Evolutionary conservation across 2,329 filamentous ascomycete species (phyloP), one percentile per base, ranked within the genome.

Genomic region (Xylariaceae sp.): DNA sequence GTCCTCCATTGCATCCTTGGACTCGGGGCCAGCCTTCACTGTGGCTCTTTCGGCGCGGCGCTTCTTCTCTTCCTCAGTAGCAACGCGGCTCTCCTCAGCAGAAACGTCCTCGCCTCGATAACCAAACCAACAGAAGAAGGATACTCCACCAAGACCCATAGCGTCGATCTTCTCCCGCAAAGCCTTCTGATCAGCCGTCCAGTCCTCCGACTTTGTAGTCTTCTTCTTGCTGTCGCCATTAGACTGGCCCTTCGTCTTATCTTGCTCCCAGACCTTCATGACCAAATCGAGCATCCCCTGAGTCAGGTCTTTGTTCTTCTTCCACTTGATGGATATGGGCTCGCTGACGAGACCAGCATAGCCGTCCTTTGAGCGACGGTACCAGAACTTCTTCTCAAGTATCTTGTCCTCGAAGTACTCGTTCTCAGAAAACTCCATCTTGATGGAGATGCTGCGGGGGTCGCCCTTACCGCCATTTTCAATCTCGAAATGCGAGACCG

Each of bases 341-440:
- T 95, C 89, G 18, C 84, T 90, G 43, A 96, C 88, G 26, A 95
- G 76, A 28, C 87, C 87, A 28, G 77, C 72, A 79, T 80, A 89
- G 57, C 78, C 75, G 59, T 83, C 77, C 61, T 74, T 77, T 45
- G 77, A 72, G 62, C 77, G 76, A 52, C 90, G 82, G 74, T 84
- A 89, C 78, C 84, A 91, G 68, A 97, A 95, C 61, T 86, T 87
- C 82, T 97, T 97, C 69, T 91, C 86, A 37, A 97, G 68, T 40
- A 82, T 77, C 41, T 69, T 74, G 68, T 95, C 76, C 61, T 83
- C 76, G 57, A 97, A 95, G 70, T 83, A 83, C 37, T 89, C 81
- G 67, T 97, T 97, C 49, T 82, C 76, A 45, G 67, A 68, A 66
- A 95, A 95, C 56, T 87, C 82, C 59, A 93, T 89, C 48, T 71